Conservation (phyloP, 257 asterid species). For the Capsicum baccatum region DNA sequence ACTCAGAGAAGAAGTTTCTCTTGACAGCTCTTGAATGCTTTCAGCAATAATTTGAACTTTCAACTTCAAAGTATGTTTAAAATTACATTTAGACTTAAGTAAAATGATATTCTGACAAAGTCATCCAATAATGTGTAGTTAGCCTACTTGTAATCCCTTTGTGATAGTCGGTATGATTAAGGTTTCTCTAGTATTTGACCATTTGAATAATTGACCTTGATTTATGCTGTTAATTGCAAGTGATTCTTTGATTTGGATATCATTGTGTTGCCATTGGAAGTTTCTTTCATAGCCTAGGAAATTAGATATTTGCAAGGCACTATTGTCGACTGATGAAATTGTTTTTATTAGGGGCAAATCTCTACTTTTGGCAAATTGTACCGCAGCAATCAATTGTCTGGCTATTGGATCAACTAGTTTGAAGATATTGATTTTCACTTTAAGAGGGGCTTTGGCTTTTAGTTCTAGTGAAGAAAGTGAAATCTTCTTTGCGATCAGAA, state of each 20-base stretch:
- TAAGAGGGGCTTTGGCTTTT: background rate
- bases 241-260: conserved; percentile 16
- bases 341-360: conserved; percentile 7
- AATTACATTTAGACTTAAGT: background rate
- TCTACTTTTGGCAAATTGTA: background rate
- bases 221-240: background rate
- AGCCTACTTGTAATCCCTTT: conserved; percentile 14
- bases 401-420: conserved; percentile 15
- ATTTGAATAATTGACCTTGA: background rate
- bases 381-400: background rate
- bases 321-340: background rate
- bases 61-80: background rate
- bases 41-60: conserved; percentile 15
- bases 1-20: conserved; percentile 23
- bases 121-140: background rate
- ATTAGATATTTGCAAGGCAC: background rate
- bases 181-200: background rate
- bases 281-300: background rate
- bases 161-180: background rate
- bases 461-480: background rate
- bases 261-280: background rate
- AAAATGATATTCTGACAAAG: background rate
- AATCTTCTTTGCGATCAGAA: background rate
- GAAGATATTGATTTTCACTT: conserved; percentile 5
- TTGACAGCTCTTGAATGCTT: conserved; percentile 5